Evolutionary conservation across 441 rosid species (phyloP), one percentile per base, ranked within the genome.

Genomic region (Geranium incanum): DNA sequence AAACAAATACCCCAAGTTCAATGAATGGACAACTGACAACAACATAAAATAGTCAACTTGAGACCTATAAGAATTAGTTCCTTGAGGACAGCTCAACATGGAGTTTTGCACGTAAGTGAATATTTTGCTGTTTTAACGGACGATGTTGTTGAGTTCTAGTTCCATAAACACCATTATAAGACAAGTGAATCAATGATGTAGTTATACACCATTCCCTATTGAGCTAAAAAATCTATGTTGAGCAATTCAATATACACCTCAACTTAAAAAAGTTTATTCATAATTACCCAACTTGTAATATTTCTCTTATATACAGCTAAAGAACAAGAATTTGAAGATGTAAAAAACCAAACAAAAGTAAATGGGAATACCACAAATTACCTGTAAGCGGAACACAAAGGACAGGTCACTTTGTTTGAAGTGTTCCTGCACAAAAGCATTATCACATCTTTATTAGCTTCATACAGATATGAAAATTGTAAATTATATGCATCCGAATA

Each of bases 381-480:
- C 99, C 97, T 94, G 97, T 78, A 94, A 78, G 75, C 97, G 88
- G 78, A 94, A 94, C 68, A 91, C 94, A 82, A 91, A 94, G 65
- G 97, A 91, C 82, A 88, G 80, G 76, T 94, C 97, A 81, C 97
- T 91, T 77, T 92, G 91, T 75, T 93, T 91, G 71, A 88, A 86
- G 83, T 87, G 97, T 79, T 88, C 99, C 99, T 94, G 90, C 81
- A 84, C 79, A 79, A 76, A 43, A 68, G 70, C 75, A 77, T 52
- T 71, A 55, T 28, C 39, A 6, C 9, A 69, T 15, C 8, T 36
- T 43, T 7, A 43, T 43, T 7, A 43, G 50, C 1, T 43, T 43
- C 11, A 11, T 43, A 7, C 11, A 43, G 50, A 43, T 43, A 43
- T 43, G 50, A 6, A 43, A 6, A 7, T 43, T 43, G 7, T 43